These are phyloP conservation scores for Penstemon barbatus DNA, from an alignment of 257 asterid genomes.

Conservation along the genomic window DNA sequence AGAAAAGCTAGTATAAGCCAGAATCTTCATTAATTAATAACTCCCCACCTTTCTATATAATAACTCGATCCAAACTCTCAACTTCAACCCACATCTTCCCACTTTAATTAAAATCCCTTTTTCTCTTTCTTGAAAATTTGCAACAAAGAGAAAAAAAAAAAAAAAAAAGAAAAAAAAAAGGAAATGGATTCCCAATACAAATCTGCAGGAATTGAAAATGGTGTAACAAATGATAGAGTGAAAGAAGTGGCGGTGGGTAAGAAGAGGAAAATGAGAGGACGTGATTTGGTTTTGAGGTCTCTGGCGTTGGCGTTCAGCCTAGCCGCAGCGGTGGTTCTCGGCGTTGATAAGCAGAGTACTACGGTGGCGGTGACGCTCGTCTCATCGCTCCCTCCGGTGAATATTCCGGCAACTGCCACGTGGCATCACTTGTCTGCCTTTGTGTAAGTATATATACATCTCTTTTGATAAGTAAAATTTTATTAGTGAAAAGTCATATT, in stretches of 20 bases:
- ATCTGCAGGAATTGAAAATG: constrained; percentile 32
- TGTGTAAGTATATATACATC: constrained; percentile 40
- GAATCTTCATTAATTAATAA: no score
- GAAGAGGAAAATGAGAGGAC: constrained; percentile 36
- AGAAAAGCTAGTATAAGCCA: no score
- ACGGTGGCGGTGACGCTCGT: constrained; percentile 41
- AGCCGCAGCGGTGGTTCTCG: constrained; percentile 60
- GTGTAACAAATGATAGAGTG: constrained; percentile 1
- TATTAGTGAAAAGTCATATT: no score
- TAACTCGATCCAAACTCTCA: constrained; percentile 1
- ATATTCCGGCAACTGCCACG: constrained; percentile 54
- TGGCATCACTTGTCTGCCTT: constrained; percentile 63
- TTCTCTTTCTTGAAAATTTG: background rate
- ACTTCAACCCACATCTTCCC: background rate
- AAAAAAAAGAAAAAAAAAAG: background rate
- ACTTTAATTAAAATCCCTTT: no score
- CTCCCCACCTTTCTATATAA: constrained; percentile 19
- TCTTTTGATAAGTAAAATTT: no score
- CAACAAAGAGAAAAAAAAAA: background rate
- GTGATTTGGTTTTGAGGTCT: constrained; percentile 54
- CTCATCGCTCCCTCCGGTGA: constrained; percentile 55
- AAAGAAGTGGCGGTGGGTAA: constrained; percentile 42
- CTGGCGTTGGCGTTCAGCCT: constrained; percentile 44
- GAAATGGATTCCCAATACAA: constrained; percentile 40
- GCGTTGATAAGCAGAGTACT: constrained; percentile 46